Base-by-base conservation (phyloP, 148 eudicot genomes). In the Oxyria digyna region DNA sequence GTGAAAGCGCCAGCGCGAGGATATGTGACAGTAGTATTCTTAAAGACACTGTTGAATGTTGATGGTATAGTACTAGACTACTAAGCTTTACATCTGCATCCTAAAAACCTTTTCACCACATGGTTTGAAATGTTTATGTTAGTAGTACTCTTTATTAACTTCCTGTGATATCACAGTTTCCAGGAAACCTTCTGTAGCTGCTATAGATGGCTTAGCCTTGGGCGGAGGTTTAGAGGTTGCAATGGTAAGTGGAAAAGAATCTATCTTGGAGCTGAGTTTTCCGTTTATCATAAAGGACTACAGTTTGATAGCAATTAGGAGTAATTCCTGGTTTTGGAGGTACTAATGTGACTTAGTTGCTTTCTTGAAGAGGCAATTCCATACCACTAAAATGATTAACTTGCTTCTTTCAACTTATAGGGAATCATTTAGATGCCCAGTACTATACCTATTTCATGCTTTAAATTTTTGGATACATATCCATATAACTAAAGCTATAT, bases 281-380 rank as follows among this genome's bases (percentile, higher is more conserved):
- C 15, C 38, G 48, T 45, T 62, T 29, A 54, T 17, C 3, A 26
- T 42, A 31, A 17, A 55, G 2, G 69, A 69, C 32, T n/a, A 27
- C 37, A 17, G 72, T 71, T 24, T 54, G 15, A 1, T 18, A 20
- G 24, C 29, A 1, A 1, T 67, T 93, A 55, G 98, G 98, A 48
- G 40, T 93, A 73, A 78, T 93, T 67, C 98, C 98, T 43, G 98
- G 98, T 59, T 90, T 90, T 79, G 98, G 98, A 89, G 98, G 98
- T 93, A 87, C 21, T 9, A 12, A 50, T 8, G 12, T 23, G n/a
- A 18, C 12, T n/a, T 68, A 21, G 4, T 12, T 75, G 74, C 32
- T 71, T 41, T 33, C 66, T 27, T 23, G 35, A 26, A 17, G n/a
- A 24, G 6, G 18, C 10, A 24, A 43, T 24, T 42, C 21, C 4